Evolutionary conservation across 176 grass and related monocot genomes (phyloP).

Genomic region (Panicum miliaceum): DNA sequence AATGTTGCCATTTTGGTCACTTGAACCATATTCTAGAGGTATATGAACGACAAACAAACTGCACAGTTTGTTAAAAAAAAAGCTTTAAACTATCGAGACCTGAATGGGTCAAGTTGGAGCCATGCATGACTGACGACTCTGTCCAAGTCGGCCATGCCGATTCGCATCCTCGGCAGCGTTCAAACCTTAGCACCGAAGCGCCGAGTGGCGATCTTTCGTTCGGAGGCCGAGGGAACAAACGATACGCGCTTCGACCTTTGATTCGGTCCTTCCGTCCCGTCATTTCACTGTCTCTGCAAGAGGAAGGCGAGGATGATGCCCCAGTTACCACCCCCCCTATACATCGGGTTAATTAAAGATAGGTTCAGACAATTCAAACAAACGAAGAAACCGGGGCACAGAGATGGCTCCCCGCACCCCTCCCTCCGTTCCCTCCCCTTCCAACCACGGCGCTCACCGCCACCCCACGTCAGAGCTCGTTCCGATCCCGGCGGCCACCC

Average conservation of each 20-base stretch:
- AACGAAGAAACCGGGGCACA: too few relatives aligned
- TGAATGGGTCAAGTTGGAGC: slow-evolving; percentile 16
- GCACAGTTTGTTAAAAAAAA: not conserved
- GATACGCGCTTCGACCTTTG: slow-evolving; percentile 37
- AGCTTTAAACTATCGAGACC: not conserved
- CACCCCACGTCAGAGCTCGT: too few relatives aligned
- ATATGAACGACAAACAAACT: not conserved
- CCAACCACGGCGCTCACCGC: too few relatives aligned
- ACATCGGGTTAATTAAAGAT: too few relatives aligned
- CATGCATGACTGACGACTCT: not conserved
- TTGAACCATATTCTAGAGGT: not conserved
- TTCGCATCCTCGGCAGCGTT: not conserved
- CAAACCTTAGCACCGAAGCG: slow-evolving; percentile 50
- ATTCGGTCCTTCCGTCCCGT: not conserved
- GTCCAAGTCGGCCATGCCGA: slow-evolving; percentile 14
- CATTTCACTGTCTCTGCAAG: too few relatives aligned
- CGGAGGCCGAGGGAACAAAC: not conserved
- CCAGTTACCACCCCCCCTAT: too few relatives aligned
- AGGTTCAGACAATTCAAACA: too few relatives aligned
- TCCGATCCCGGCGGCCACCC: too few relatives aligned
- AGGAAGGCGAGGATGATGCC: too few relatives aligned
- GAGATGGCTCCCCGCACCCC: too few relatives aligned
- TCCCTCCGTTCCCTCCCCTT: too few relatives aligned
- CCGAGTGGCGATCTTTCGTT: slow-evolving; percentile 43
- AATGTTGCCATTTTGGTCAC: not conserved